A percentile compares a stretch with the other conserved stretches of the same genome.
Evolutionary conservation across 1,139 yeast species (phyloP).

Genomic region (Protomyces macrosporus): DNA sequence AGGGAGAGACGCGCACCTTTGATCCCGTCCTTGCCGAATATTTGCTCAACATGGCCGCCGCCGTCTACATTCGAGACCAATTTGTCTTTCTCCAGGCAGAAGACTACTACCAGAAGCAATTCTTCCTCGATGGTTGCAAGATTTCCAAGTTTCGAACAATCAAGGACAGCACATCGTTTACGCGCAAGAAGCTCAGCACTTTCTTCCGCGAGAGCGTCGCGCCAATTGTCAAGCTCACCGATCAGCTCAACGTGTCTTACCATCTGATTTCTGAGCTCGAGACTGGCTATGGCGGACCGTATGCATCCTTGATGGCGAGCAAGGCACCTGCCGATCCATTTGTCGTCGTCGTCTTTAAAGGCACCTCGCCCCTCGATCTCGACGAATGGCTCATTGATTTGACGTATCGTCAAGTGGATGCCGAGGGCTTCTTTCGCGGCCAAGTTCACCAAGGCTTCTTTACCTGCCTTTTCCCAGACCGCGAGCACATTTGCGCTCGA

Average conservation of each 20-base stretch:
- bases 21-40: constrained; percentile 3
- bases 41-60: constrained; percentile 6
- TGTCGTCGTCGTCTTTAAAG: constrained; percentile 15
- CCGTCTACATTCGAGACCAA: constrained; percentile 5
- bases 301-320: constrained; percentile 4
- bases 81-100: neutral
- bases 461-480: constrained; percentile 4
- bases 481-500: neutral
- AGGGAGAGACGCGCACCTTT: neutral
- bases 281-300: constrained; percentile 20
- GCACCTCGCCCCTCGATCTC: constrained; percentile 13
- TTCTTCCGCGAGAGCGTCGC: neutral
- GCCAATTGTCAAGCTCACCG: neutral
- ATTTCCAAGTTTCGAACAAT: neutral
- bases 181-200: neutral
- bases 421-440: neutral
- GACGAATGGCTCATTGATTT: constrained; percentile 17
- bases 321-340: neutral
- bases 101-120: neutral
- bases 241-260: neutral
- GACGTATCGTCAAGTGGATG: constrained; percentile 4
- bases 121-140: neutral
- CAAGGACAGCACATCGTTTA: neutral
- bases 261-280: constrained; percentile 12
- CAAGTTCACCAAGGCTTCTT: constrained; percentile 21